Conservation (phyloP, 306 rosid genomes). For the Trifolium fragiferum region DNA sequence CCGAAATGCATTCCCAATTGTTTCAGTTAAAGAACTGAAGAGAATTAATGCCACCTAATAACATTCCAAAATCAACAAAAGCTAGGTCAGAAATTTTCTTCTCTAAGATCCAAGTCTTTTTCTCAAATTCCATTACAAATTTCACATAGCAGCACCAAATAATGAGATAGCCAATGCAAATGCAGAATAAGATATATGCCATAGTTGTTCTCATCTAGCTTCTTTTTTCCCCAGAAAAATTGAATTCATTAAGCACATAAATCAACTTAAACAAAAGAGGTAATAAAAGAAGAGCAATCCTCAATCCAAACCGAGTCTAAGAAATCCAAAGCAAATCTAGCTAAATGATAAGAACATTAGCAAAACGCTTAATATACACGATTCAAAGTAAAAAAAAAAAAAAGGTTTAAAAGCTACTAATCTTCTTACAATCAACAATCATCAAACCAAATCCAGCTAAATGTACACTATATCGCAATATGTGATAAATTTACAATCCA, state of each 20-base stretch:
- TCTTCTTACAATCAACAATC: background rate
- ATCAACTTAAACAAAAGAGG: no score
- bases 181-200: slow-evolving; percentile 2
- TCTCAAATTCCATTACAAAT: background rate
- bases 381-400: no score
- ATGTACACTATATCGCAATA: background rate
- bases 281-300: no score
- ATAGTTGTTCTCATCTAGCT: background rate
- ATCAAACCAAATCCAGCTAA: background rate
- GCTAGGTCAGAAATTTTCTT: slow-evolving; percentile 39
- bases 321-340: no score
- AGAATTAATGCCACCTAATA: slow-evolving; percentile 91
- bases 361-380: no score
- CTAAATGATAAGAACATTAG: no score
- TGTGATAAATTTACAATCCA: background rate
- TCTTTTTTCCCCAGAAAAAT: no score
- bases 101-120: background rate
- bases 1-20: slow-evolving; percentile 82
- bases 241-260: no score
- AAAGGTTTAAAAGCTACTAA: background rate
- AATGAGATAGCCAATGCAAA: background rate
- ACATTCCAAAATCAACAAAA: slow-evolving; percentile 42
- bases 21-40: slow-evolving; percentile 97
- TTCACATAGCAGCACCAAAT: slow-evolving; percentile 3
- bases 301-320: no score